These are phyloP conservation scores for Rutstroemia sp. DNA, from an alignment of 2,329 filamentous ascomycete genomes.

Conservation along the genomic window DNA sequence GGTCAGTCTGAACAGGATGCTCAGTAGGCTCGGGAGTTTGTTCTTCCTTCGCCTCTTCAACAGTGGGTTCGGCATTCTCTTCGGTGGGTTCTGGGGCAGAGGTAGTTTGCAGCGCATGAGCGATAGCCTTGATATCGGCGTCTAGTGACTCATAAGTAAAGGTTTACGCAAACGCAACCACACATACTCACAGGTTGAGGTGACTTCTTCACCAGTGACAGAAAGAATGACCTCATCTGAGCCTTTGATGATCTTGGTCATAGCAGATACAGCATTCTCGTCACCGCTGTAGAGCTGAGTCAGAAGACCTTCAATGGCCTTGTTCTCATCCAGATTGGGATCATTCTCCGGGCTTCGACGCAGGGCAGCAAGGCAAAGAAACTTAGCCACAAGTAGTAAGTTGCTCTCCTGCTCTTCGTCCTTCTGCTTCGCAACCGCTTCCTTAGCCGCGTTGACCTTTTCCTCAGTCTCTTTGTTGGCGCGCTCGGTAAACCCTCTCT, in stretches of 20 bases:
- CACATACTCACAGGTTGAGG: constrained; percentile 61
- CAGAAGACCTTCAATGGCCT: constrained; percentile 73
- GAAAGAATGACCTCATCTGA: constrained; percentile 58
- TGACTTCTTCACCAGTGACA: constrained; percentile 55
- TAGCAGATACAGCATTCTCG: constrained; percentile 63
- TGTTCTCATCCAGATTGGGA: constrained; percentile 61
- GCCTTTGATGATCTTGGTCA: constrained; percentile 70
- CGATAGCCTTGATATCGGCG: constrained; percentile 49
- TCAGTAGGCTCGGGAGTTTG: constrained; percentile 28
- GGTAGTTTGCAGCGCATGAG: constrained; percentile 45
- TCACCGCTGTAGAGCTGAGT: constrained; percentile 74
- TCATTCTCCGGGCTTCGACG: constrained; percentile 61
- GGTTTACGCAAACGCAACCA: background rate
- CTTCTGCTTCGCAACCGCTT: constrained; percentile 34
- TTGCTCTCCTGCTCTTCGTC: constrained; percentile 53
- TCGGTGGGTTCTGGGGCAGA: constrained; percentile 28
- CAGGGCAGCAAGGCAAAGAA: constrained; percentile 71
- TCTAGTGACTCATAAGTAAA: constrained; percentile 34
- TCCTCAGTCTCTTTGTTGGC: constrained; percentile 39
- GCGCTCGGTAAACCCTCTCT: constrained; percentile 47
- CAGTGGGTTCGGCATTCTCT: constrained; percentile 24
- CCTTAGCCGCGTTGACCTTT: constrained; percentile 42
- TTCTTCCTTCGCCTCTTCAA: constrained; percentile 26
- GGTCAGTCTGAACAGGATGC: constrained; percentile 46
- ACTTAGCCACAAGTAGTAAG: constrained; percentile 67